A percentile compares a stretch with the other conserved stretches of the same genome.
Evolutionary conservation across 148 eudicot genomes (phyloP).

Genomic region (Simmondsia chinensis): DNA sequence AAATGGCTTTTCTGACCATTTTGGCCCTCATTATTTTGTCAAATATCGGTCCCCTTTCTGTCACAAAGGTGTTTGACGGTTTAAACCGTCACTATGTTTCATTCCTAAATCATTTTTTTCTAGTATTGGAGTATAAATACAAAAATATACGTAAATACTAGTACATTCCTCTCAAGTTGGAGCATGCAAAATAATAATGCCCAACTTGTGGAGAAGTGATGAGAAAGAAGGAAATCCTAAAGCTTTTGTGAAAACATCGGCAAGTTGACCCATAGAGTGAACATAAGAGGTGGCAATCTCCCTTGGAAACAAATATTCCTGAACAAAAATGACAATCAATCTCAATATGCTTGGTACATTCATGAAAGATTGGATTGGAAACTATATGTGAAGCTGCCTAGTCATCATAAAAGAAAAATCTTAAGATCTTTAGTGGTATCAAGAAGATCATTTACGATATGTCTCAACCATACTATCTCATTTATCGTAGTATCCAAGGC

Average conservation of each 20-base stretch:
- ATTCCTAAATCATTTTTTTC: too few species aligned
- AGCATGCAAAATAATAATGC: not conserved
- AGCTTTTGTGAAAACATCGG: not conserved
- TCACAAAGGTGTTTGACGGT: too few species aligned
- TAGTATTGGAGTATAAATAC: too few species aligned
- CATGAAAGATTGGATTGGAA: not conserved
- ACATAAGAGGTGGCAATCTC: not conserved
- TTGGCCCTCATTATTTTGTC: too few species aligned
- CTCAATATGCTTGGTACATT: not conserved
- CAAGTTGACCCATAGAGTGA: not conserved
- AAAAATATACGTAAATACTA: too few species aligned
- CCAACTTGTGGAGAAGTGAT: not conserved
- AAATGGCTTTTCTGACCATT: too few species aligned
- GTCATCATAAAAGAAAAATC: not conserved
- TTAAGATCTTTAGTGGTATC: not conserved
- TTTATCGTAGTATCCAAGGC: not conserved
- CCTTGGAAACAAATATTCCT: not conserved
- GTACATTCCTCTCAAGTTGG: conserved; percentile 1
- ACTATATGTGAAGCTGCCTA: not conserved
- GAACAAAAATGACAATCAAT: not conserved
- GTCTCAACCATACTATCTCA: not conserved
- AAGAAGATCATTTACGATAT: not conserved
- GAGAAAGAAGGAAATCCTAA: not conserved
- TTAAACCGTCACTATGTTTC: too few species aligned
- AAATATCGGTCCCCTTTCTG: too few species aligned